Percentiles rank a stretch among this genome's conserved stretches.
phyloP scores from a whole-genome alignment of 2,329 filamentous ascomycete species.

The Endoconidiophora laricicola region DNA sequence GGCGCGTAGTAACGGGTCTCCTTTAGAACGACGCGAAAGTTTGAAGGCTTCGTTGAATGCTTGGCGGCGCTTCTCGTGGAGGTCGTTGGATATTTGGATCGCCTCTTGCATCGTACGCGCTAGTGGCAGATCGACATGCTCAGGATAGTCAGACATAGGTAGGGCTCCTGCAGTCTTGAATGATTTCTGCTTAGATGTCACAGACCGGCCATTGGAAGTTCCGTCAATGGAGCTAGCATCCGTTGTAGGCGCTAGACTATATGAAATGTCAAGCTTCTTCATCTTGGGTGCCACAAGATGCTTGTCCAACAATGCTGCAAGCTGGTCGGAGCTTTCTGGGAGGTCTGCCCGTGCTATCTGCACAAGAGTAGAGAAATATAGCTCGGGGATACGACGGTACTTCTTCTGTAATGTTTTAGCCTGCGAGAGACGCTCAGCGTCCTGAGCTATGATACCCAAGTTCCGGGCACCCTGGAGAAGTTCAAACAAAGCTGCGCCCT shows the following conservation, averaged over 20 bases:
- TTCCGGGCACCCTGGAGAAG: conserved; percentile 28
- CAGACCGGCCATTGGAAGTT: background rate
- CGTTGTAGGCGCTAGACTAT: conserved; percentile 23
- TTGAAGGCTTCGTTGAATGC: conserved; percentile 23
- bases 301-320: conserved; percentile 26
- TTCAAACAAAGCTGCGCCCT: conserved; percentile 24
- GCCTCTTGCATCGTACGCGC: background rate
- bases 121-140: background rate
- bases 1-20: conserved; percentile 56
- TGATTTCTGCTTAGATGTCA: background rate
- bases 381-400: conserved; percentile 26
- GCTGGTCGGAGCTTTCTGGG: conserved; percentile 22
- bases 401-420: conserved; percentile 22
- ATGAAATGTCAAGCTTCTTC: conserved; percentile 22
- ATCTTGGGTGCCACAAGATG: conserved; percentile 25
- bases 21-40: conserved; percentile 36
- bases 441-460: conserved; percentile 21
- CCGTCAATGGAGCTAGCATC: conserved; percentile 14
- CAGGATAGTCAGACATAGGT: background rate
- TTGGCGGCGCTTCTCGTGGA: conserved; percentile 1
- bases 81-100: background rate
- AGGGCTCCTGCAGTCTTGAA: background rate
- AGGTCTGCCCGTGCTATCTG: conserved; percentile 22
- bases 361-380: conserved; percentile 27
- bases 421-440: conserved; percentile 18